These are phyloP conservation scores for Raddia guianensis DNA, from an alignment of 176 grass and related monocot species.

Conservation along the genomic window DNA sequence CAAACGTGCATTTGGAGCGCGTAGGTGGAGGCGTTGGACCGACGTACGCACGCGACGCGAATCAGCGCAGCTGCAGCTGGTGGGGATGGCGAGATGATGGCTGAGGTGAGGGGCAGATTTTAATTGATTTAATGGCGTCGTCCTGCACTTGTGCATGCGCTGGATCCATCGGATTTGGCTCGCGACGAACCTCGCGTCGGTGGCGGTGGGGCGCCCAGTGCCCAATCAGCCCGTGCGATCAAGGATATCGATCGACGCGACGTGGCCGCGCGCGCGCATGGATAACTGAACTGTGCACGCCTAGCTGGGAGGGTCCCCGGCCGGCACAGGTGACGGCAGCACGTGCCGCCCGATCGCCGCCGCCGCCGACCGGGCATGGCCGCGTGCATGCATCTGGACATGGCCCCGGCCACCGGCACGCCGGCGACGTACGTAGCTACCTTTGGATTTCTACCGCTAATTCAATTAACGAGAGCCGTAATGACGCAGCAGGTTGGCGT, in stretches of 20 bases:
- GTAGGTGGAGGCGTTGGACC: neutral
- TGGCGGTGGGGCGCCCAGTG: neutral
- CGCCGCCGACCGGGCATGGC: too few species aligned
- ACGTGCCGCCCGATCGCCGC: constrained; percentile 17
- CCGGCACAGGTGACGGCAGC: constrained; percentile 2
- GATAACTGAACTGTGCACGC: neutral
- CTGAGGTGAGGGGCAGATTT: too few species aligned
- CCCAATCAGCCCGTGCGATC: too few species aligned
- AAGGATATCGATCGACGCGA: neutral
- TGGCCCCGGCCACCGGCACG: too few species aligned
- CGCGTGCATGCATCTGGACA: too few species aligned
- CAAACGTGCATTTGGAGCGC: neutral
- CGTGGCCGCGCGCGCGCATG: neutral
- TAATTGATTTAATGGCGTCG: neutral
- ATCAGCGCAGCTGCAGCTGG: neutral
- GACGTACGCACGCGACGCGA: too few species aligned
- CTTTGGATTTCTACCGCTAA: neutral
- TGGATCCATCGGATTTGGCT: constrained; percentile 11
- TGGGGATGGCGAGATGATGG: neutral
- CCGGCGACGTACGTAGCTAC: too few species aligned
- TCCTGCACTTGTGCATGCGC: neutral
- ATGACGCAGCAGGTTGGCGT: neutral
- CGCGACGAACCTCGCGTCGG: constrained; percentile 1
- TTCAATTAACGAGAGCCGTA: neutral
- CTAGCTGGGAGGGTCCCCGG: neutral